These are phyloP conservation scores for Cenchrus americanus DNA, from an alignment of 176 grass and related monocot species.

Conservation along the genomic window DNA sequence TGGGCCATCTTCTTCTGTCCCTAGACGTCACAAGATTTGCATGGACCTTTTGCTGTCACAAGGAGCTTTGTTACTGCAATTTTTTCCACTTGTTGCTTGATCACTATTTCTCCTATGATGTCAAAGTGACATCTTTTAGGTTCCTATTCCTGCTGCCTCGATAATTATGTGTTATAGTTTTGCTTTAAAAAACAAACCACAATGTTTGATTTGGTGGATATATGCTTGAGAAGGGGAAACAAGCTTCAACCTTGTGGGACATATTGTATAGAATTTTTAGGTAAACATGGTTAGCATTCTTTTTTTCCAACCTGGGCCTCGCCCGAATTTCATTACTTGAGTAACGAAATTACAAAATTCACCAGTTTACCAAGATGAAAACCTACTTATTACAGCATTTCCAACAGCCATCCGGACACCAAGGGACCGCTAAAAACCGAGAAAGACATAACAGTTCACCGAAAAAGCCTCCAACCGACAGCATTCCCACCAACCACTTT, in stretches of 20 bases:
- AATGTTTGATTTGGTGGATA: too few relatives aligned
- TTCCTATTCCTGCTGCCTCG: not conserved
- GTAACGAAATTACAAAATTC: too few relatives aligned
- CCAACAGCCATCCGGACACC: too few relatives aligned
- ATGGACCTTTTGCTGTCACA: not conserved
- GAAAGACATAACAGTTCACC: too few relatives aligned
- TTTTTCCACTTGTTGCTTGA: not conserved
- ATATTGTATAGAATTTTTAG: not conserved
- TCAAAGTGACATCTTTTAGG: not conserved
- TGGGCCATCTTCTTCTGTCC: not conserved
- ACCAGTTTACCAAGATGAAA: too few relatives aligned
- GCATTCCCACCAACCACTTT: too few relatives aligned
- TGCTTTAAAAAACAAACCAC: not conserved
- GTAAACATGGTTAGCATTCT: not conserved
- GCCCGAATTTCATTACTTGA: too few relatives aligned
- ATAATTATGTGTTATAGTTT: not conserved
- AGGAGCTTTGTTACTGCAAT: not conserved
- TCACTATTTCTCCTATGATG: not conserved
- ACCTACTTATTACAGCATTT: too few relatives aligned
- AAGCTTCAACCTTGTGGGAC: not conserved
- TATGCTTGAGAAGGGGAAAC: too few relatives aligned
- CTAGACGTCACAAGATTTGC: not conserved
- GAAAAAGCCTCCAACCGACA: too few relatives aligned
- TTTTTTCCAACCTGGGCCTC: too few relatives aligned
- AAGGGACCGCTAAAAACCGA: too few relatives aligned